Conservation (phyloP, 352 stramenopile species). For the Nothophytophthora sp. region DNA sequence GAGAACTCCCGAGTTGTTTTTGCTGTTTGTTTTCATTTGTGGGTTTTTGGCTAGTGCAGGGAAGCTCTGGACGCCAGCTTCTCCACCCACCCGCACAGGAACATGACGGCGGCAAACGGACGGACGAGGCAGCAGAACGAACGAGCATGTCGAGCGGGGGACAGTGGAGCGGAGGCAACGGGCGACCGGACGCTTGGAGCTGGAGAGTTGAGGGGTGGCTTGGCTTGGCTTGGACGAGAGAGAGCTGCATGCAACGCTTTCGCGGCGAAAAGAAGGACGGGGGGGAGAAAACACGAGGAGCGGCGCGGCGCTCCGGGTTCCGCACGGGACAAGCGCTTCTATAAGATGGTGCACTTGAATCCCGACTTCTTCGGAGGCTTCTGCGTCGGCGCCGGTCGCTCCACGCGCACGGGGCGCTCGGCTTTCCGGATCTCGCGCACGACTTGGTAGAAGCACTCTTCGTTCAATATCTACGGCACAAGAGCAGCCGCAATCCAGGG, state of each 20-base stretch:
- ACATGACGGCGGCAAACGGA: constrained; percentile 10
- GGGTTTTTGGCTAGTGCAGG: constrained; percentile 6
- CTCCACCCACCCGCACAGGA: constrained; percentile 5
- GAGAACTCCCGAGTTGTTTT: not conserved
- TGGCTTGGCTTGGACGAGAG: too few species aligned
- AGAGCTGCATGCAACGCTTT: too few species aligned
- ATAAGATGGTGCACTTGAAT: constrained; percentile 56
- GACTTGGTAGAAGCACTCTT: constrained; percentile 91
- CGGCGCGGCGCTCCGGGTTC: constrained; percentile 19
- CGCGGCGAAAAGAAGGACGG: constrained; percentile 18
- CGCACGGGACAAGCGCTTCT: constrained; percentile 31
- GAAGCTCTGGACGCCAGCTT: constrained; percentile 4
- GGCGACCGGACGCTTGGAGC: constrained; percentile 8
- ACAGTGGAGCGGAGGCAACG: constrained; percentile 1
- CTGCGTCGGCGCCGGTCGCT: constrained; percentile 41
- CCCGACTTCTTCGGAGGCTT: constrained; percentile 72
- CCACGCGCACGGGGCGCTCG: constrained; percentile 58
- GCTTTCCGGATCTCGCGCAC: constrained; percentile 86
- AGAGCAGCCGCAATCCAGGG: constrained; percentile 1
- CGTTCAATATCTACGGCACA: constrained; percentile 75
- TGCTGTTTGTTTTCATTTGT: constrained; percentile 14
- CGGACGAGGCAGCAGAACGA: constrained; percentile 10
- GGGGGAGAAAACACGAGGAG: constrained; percentile 8
- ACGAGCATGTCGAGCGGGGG: constrained; percentile 14
- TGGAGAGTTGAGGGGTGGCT: constrained; percentile 17